phyloP scores from a whole-genome alignment of 2,329 filamentous ascomycete species.

The Fusarium sp. region DNA sequence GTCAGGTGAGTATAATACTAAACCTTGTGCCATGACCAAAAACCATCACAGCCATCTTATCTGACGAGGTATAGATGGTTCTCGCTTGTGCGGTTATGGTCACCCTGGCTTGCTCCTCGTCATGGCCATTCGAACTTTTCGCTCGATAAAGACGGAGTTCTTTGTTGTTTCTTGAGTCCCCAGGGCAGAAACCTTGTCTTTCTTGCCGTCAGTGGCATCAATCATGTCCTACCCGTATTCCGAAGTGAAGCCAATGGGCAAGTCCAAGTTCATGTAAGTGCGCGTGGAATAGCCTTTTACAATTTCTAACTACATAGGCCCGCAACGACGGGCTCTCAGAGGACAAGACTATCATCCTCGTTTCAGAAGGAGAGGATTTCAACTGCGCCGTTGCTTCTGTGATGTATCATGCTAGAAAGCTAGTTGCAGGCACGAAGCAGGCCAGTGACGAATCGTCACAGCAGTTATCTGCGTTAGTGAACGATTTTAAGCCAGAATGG shows the following conservation, averaged over 20 bases:
- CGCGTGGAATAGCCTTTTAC: neutral
- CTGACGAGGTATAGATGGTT: conserved; percentile 71
- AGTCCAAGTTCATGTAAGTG: conserved; percentile 70
- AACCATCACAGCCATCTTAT: neutral
- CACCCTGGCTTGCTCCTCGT: conserved; percentile 88
- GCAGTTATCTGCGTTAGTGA: conserved; percentile 59
- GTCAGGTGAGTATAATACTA: conserved; percentile 57
- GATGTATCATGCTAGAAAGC: conserved; percentile 85
- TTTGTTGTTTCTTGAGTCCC: conserved; percentile 79
- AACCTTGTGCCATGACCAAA: neutral
- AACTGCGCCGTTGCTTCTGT: conserved; percentile 81
- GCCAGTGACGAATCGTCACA: conserved; percentile 56
- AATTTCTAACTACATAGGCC: conserved; percentile 53
- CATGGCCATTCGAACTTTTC: conserved; percentile 76
- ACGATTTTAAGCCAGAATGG: conserved; percentile 72
- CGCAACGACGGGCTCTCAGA: conserved; percentile 73
- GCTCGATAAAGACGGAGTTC: conserved; percentile 80
- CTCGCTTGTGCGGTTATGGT: conserved; percentile 80
- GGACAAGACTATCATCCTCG: conserved; percentile 71
- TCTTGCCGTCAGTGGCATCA: conserved; percentile 79
- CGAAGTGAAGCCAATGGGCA: conserved; percentile 72
- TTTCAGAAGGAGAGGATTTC: conserved; percentile 76
- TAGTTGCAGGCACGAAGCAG: conserved; percentile 54
- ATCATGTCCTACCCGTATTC: conserved; percentile 76
- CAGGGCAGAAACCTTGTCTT: conserved; percentile 81